A percentile compares a stretch with the other conserved stretches of the same genome.
Conservation (phyloP, 805 yeast genomes). For the Ogataea pignaliae region DNA sequence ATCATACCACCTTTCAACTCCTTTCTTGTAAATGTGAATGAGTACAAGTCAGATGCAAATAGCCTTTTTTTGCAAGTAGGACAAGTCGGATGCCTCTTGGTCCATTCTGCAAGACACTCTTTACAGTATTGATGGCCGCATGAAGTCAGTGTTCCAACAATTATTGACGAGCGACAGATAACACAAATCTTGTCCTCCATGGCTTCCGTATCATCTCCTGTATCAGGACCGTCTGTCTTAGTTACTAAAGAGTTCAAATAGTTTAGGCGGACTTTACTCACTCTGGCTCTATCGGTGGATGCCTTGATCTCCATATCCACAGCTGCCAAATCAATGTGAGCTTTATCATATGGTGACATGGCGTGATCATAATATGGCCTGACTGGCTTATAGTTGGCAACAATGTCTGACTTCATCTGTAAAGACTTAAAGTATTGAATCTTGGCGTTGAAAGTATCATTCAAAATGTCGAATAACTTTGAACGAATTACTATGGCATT, state of each 20-base stretch:
- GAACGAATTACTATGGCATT: conserved; percentile 37
- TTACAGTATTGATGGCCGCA: conserved; percentile 94
- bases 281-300: conserved; percentile 18
- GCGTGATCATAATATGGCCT: conserved; percentile 5
- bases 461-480: conserved; percentile 47
- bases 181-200: conserved; percentile 53
- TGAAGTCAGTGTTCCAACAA: conserved; percentile 72
- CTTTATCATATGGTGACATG: conserved; percentile 19
- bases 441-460: conserved; percentile 72
- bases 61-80: conserved; percentile 74
- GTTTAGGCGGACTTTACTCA: conserved; percentile 37
- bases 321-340: conserved; percentile 14
- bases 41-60: conserved; percentile 51
- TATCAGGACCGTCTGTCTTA: conserved; percentile 9
- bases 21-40: conserved; percentile 58
- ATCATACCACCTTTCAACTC: conserved; percentile 45
- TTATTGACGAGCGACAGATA: conserved; percentile 70
- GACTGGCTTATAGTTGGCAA: conserved; percentile 44
- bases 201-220: conserved; percentile 22
- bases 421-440: conserved; percentile 79
- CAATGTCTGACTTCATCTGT: conserved; percentile 83
- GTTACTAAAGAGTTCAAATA: conserved; percentile 42
- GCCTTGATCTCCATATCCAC: conserved; percentile 12
- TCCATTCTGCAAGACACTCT: conserved; percentile 77
- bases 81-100: conserved; percentile 48